A percentile compares a stretch with the other conserved stretches of the same genome.
Evolutionary conservation across 331 rosid genomes (phyloP).

Genomic region (Prunus yedoensis): DNA sequence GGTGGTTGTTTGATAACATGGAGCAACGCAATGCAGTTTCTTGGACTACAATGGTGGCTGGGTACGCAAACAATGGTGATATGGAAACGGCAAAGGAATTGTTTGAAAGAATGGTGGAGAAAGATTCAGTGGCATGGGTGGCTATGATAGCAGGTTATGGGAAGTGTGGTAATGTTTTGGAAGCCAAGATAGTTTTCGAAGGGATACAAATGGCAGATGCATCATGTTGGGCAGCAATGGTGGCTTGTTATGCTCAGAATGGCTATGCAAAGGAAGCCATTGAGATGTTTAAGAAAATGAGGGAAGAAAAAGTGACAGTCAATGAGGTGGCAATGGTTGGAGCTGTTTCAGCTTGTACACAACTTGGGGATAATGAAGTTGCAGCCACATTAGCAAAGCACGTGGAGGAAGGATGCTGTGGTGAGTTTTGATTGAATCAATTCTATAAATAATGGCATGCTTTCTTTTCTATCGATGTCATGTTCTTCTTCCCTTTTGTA

Average conservation of each 20-base stretch:
- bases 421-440: conserved; percentile 27
- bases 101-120: conserved; percentile 51
- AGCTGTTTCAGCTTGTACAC: conserved; percentile 77
- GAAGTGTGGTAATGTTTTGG: conserved; percentile 48
- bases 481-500: background rate
- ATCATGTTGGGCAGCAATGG: conserved; percentile 65
- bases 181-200: conserved; percentile 50
- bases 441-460: background rate
- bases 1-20: conserved; percentile 59
- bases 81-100: conserved; percentile 63
- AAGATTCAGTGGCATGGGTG: conserved; percentile 36
- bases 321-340: conserved; percentile 66
- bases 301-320: conserved; percentile 33
- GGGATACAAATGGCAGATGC: conserved; percentile 32
- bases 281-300: conserved; percentile 47
- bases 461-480: background rate
- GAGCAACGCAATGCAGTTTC: conserved; percentile 43
- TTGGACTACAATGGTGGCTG: conserved; percentile 74
- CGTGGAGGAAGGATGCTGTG: conserved; percentile 43
- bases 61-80: conserved; percentile 59
- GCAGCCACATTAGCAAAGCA: conserved; percentile 41
- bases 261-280: conserved; percentile 69
- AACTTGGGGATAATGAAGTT: conserved; percentile 56
- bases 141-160: conserved; percentile 78
- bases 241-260: conserved; percentile 75